A percentile compares a stretch with the other conserved stretches of the same genome.
phyloP scores from a whole-genome alignment of 805 yeast genomes.

The Wickerhamiella azyma region DNA sequence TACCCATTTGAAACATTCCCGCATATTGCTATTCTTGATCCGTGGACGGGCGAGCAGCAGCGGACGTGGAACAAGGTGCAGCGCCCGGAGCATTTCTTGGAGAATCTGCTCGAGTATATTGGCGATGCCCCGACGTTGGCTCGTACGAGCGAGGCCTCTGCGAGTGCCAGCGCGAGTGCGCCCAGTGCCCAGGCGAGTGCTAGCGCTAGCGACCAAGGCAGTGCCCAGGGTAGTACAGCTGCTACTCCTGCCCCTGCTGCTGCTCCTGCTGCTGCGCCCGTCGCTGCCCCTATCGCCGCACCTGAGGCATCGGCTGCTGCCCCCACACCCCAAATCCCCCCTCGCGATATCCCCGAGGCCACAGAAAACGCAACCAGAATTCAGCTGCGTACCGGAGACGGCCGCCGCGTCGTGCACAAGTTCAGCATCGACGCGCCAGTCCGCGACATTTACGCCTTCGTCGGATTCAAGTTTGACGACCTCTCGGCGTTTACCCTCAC shows the following conservation, averaged over 20 bases:
- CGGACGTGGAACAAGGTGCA: conserved; percentile 64
- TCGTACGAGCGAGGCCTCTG: not conserved
- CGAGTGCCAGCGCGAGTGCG: not conserved
- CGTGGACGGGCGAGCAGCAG: conserved; percentile 87
- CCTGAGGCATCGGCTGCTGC: not conserved
- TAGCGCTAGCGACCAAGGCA: not conserved
- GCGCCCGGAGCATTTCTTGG: conserved; percentile 41
- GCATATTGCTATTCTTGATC: conserved; percentile 84
- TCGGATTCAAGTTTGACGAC: conserved; percentile 44
- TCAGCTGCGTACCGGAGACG: conserved; percentile 80
- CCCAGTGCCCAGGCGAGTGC: not conserved
- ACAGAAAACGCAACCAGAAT: conserved; percentile 44
- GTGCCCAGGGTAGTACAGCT: not conserved
- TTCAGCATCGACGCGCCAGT: conserved; percentile 50
- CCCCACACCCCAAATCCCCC: conserved; percentile 30
- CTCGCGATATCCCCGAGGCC: conserved; percentile 53
- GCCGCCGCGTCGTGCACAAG: conserved; percentile 65
- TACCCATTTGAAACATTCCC: conserved; percentile 62
- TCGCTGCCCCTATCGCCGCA: conserved; percentile 4
- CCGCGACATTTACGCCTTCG: conserved; percentile 43
- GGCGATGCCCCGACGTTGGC: conserved; percentile 1
- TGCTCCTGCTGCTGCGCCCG: conserved; percentile 13
- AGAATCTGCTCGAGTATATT: conserved; percentile 59
- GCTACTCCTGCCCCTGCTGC: conserved; percentile 2
- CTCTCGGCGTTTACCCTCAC: conserved; percentile 40